Conservation (phyloP, 768 basidiomycete species). For the Inosperma sp. region DNA sequence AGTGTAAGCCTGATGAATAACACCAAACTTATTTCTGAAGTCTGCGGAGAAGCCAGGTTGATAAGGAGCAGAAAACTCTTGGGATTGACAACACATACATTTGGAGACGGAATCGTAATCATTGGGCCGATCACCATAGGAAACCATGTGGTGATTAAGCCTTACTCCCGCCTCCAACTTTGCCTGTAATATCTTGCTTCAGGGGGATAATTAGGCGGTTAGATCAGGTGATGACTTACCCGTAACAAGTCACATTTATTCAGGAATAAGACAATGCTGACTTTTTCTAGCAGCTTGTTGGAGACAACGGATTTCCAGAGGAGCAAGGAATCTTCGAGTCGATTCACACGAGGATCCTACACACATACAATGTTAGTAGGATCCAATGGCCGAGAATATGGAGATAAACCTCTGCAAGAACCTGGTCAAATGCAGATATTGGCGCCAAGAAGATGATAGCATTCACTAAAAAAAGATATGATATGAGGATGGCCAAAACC, state of each 20-base stretch:
- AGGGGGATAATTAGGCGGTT: background rate
- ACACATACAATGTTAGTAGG: constrained; percentile 12
- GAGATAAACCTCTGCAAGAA: constrained; percentile 60
- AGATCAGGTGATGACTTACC: constrained; percentile 32
- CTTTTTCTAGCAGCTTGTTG: constrained; percentile 66
- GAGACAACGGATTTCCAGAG: constrained; percentile 72
- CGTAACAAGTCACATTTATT: constrained; percentile 78
- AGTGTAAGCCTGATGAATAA: constrained; percentile 60
- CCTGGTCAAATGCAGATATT: constrained; percentile 84
- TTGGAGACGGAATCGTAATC: constrained; percentile 73
- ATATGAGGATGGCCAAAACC: constrained; percentile 1
- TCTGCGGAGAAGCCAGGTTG: constrained; percentile 39
- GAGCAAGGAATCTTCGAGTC: constrained; percentile 73
- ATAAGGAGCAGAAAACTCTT: background rate
- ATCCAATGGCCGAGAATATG: constrained; percentile 8
- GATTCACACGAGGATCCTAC: constrained; percentile 70
- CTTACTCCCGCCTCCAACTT: constrained; percentile 76
- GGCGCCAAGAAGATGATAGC: constrained; percentile 87
- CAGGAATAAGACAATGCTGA: constrained; percentile 76
- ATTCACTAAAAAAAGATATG: constrained; percentile 52
- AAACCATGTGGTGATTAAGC: constrained; percentile 61
- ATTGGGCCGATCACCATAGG: constrained; percentile 72
- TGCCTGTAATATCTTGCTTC: constrained; percentile 35
- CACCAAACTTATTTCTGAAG: constrained; percentile 68
- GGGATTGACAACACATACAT: constrained; percentile 44